These are phyloP conservation scores for Primulina eburnea DNA, from an alignment of 257 asterid species.

Conservation along the genomic window DNA sequence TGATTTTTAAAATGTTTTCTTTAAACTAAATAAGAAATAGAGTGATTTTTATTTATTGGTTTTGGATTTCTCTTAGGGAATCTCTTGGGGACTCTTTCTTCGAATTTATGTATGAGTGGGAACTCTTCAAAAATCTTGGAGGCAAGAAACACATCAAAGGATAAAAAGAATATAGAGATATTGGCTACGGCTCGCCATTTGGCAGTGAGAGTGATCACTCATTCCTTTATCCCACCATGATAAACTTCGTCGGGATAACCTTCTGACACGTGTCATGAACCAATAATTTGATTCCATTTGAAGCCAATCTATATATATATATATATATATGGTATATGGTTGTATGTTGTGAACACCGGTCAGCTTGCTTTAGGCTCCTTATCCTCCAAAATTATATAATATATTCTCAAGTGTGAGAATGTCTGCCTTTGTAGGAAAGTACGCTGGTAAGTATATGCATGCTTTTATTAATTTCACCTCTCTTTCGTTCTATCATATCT, in stretches of 20 bases:
- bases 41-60: too few relatives aligned
- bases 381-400: neutral
- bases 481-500: neutral
- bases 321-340: too few relatives aligned
- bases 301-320: too few relatives aligned
- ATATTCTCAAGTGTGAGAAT: conserved; percentile 37
- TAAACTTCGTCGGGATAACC: conserved; percentile 60
- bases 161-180: too few relatives aligned
- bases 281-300: conserved; percentile 34
- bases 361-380: neutral
- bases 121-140: too few relatives aligned
- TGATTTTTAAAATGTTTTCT: too few relatives aligned
- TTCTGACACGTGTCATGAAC: conserved; percentile 57
- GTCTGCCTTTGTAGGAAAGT: conserved; percentile 88
- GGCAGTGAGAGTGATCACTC: conserved; percentile 50
- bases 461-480: neutral
- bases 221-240: conserved; percentile 49
- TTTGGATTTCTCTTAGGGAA: too few relatives aligned
- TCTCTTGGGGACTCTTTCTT: too few relatives aligned
- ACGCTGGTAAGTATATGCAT: conserved; percentile 45
- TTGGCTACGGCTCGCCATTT: conserved; percentile 15
- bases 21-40: too few relatives aligned
- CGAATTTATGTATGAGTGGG: too few relatives aligned
- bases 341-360: too few relatives aligned
- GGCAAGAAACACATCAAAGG: too few relatives aligned